Evolutionary conservation across 192 early-diverging fungal genomes (phyloP).

Genomic region (Podila epicladia): DNA sequence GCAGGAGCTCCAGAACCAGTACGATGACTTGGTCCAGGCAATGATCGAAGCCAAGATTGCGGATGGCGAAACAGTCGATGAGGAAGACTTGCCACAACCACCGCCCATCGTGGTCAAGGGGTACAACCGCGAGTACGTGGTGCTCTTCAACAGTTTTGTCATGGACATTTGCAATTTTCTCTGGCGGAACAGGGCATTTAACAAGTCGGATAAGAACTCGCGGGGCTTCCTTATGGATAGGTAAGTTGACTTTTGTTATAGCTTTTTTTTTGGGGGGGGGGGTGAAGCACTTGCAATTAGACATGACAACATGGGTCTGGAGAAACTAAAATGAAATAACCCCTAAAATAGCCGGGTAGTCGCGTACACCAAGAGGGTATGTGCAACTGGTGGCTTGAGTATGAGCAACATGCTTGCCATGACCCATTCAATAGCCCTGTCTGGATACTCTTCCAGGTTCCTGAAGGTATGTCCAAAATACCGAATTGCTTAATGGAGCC

Average conservation of each 20-base stretch:
- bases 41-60: constrained; percentile 7
- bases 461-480: constrained; percentile 31
- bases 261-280: neutral
- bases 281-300: no score
- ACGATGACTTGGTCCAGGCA: constrained; percentile 31
- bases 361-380: constrained; percentile 13
- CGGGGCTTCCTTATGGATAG: constrained; percentile 48
- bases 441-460: constrained; percentile 51
- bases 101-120: constrained; percentile 19
- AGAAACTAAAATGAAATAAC: neutral
- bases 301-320: neutral
- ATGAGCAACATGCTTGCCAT: constrained; percentile 34
- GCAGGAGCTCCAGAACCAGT: constrained; percentile 27
- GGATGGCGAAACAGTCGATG: neutral
- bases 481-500: neutral
- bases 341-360: constrained; percentile 13
- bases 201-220: constrained; percentile 48
- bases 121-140: constrained; percentile 52
- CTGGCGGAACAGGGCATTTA: constrained; percentile 58
- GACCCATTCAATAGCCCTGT: constrained; percentile 52
- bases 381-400: constrained; percentile 18
- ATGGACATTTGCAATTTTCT: constrained; percentile 63
- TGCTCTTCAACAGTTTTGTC: constrained; percentile 62
- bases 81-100: neutral
- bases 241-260: constrained; percentile 33